These are phyloP conservation scores for Solanum aculeatissimum DNA, from an alignment of 305 asterid species.

Conservation along the genomic window DNA sequence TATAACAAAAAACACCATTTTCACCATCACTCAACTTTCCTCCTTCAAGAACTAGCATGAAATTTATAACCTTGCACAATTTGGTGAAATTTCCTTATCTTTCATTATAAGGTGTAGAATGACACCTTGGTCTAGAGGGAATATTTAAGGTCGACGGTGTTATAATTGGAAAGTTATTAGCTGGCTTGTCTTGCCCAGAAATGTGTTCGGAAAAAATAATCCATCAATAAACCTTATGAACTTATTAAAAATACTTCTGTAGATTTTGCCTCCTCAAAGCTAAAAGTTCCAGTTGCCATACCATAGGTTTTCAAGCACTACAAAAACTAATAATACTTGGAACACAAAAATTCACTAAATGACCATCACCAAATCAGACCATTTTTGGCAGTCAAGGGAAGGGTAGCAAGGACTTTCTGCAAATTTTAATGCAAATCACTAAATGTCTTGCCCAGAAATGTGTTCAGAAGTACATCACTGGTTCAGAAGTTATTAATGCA, in stretches of 20 bases:
- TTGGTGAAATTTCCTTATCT: slow-evolving; percentile 34
- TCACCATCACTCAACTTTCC: no score
- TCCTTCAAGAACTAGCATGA: slow-evolving; percentile 38
- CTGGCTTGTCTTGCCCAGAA: slow-evolving; percentile 70
- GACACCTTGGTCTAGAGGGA: slow-evolving; percentile 44
- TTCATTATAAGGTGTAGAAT: slow-evolving; percentile 25
- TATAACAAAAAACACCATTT: no score
- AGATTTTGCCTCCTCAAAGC: slow-evolving; percentile 15
- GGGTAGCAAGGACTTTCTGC: slow-evolving; percentile 31
- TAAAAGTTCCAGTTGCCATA: slow-evolving; percentile 9
- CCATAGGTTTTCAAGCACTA: not conserved
- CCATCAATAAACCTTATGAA: slow-evolving; percentile 4
- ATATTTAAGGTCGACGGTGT: slow-evolving; percentile 21
- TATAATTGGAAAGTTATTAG: slow-evolving; percentile 19
- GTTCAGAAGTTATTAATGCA: no score
- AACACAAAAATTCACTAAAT: not conserved
- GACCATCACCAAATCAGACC: not conserved
- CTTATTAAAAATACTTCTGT: not conserved
- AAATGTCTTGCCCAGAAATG: no score
- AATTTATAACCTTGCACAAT: slow-evolving; percentile 24
- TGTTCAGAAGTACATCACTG: no score
- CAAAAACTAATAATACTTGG: not conserved
- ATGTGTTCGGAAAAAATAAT: slow-evolving; percentile 40
- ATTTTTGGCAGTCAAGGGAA: not conserved
- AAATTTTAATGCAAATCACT: slow-evolving; percentile 73